Conservation (phyloP, 768 basidiomycete genomes). For the Panaeolus papilionaceus region DNA sequence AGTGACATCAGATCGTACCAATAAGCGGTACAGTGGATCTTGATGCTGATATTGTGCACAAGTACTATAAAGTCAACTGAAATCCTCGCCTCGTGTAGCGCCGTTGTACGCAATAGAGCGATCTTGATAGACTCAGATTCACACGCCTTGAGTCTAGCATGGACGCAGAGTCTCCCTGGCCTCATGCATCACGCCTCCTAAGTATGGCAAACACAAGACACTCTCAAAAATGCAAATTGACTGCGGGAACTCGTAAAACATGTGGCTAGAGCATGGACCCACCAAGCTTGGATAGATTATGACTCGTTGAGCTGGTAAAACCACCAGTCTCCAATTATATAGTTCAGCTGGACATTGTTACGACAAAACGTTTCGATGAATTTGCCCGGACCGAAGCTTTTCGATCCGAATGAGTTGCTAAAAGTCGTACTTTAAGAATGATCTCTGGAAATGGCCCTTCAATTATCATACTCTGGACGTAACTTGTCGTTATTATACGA, state of each 20-base stretch:
- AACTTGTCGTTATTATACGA: background rate
- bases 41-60: conserved; percentile 3
- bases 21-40: conserved; percentile 4
- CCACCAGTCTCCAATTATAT: conserved; percentile 3
- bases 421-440: background rate
- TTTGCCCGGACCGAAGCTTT: conserved; percentile 3
- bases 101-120: conserved; percentile 1
- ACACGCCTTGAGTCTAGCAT: conserved; percentile 7
- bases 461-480: background rate
- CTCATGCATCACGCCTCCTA: background rate
- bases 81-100: conserved; percentile 1
- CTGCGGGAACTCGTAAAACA: conserved; percentile 17
- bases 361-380: background rate
- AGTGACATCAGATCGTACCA: conserved; percentile 23
- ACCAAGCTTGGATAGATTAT: conserved; percentile 15
- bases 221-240: background rate
- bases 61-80: conserved; percentile 10
- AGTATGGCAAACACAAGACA: conserved; percentile 9
- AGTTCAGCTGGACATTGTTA: background rate
- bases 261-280: conserved; percentile 20
- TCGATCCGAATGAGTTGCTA: background rate
- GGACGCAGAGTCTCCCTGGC: conserved; percentile 6
- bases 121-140: background rate
- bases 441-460: conserved; percentile 15
- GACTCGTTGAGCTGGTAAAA: background rate